Evolutionary conservation across 1,284 basidiomycete genomes (phyloP).

Genomic region (Ceratobasidium sp.): DNA sequence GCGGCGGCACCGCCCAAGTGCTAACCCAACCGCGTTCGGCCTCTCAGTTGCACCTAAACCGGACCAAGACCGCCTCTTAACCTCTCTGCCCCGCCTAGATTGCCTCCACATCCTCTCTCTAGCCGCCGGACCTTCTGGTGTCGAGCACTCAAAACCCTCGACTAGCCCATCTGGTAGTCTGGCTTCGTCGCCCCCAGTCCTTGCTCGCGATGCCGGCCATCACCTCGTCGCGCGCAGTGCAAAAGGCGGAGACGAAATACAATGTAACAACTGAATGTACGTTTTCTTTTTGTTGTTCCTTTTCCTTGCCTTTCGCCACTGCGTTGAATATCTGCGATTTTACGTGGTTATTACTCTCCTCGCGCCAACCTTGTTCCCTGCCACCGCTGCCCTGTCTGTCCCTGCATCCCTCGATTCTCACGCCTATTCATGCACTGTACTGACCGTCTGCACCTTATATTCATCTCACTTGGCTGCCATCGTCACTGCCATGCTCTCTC

Average conservation of each 20-base stretch:
- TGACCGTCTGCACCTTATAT: background rate
- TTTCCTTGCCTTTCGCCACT: background rate
- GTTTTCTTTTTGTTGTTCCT: slow-evolving; percentile 50
- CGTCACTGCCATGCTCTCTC: slow-evolving; percentile 17
- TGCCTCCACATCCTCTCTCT: slow-evolving; percentile 8
- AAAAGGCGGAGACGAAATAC: slow-evolving; percentile 71
- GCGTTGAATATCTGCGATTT: slow-evolving; percentile 8
- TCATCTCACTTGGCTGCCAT: slow-evolving; percentile 16
- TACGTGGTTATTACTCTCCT: slow-evolving; percentile 3
- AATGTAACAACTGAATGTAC: slow-evolving; percentile 82
- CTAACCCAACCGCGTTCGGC: slow-evolving; percentile 22
- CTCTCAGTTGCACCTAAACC: slow-evolving; percentile 38
- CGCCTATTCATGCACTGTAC: background rate
- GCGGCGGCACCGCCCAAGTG: slow-evolving; percentile 24
- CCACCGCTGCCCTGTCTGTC: slow-evolving; percentile 7
- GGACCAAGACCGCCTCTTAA: slow-evolving; percentile 38
- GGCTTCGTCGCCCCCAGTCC: slow-evolving; percentile 33
- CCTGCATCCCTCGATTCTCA: background rate
- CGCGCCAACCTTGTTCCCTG: slow-evolving; percentile 1
- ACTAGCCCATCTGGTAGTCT: background rate
- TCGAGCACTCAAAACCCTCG: slow-evolving; percentile 27
- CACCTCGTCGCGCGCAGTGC: slow-evolving; percentile 48
- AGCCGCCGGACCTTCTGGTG: slow-evolving; percentile 34
- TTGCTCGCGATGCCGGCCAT: slow-evolving; percentile 45
- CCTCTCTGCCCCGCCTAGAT: slow-evolving; percentile 23